Conservation (phyloP, 805 yeast species). For the Candida suzukii region DNA sequence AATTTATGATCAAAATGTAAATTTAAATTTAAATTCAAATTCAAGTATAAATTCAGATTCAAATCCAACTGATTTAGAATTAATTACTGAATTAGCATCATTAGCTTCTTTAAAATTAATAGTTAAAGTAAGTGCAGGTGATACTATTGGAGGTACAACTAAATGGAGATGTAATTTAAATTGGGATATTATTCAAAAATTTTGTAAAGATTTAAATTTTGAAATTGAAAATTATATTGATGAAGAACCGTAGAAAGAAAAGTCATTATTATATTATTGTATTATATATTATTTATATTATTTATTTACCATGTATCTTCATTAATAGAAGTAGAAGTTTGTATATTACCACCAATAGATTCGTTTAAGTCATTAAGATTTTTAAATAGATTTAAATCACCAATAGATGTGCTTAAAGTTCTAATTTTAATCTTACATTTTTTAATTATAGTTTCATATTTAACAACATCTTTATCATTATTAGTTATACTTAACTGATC, state of each 20-base stretch:
- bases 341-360: conserved; percentile 18
- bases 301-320: conserved; percentile 20
- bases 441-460: conserved; percentile 20
- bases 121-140: conserved; percentile 21
- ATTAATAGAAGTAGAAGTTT: conserved; percentile 14
- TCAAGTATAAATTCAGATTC: conserved; percentile 24
- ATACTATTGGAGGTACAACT: conserved; percentile 54
- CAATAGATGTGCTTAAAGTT: conserved; percentile 17
- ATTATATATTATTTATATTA: conserved; percentile 16
- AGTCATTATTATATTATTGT: no score
- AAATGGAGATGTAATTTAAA: conserved; percentile 75
- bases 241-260: conserved; percentile 42
- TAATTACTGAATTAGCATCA: conserved; percentile 31
- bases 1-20: conserved; percentile 41
- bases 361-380: conserved; percentile 14
- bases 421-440: conserved; percentile 20
- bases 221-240: conserved; percentile 56
- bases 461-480: conserved; percentile 19
- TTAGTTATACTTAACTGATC: conserved; percentile 15
- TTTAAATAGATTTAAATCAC: conserved; percentile 13
- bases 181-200: conserved; percentile 54
- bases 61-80: conserved; percentile 24
- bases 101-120: conserved; percentile 25
- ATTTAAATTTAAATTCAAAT: no score
- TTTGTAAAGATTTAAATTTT: conserved; percentile 60